Base-by-base conservation (phyloP, 163 green algal species). In the Chlamydomonas reinhardtii region DNA sequence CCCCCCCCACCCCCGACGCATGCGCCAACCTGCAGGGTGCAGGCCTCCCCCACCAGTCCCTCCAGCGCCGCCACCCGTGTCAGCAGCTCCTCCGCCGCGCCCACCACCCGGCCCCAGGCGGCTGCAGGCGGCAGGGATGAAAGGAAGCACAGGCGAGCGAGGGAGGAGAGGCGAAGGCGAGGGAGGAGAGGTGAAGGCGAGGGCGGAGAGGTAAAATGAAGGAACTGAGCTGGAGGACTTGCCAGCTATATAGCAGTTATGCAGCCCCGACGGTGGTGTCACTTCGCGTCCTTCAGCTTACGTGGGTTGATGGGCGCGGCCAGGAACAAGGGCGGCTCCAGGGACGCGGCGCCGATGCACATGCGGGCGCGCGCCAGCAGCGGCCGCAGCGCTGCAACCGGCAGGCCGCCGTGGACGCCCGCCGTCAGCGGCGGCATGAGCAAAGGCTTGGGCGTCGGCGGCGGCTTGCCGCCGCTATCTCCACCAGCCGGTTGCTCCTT, bases 341-440 rank as follows among this genome's bases (percentile, higher is more conserved):
- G 72, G 12, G 39, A 12, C 12, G 72, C 39, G 5, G 72, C 14
- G 8, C 72, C 72, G 25, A 77, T 37, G 43, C 72, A 77, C 72
- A 77, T 77, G 29, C 72, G 72, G 27, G 72, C 72, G 11, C 72
- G 72, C 43, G 39, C 72, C 39, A 77, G 39, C 72, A 77, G 72
- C 72, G 72, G 72, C 72, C 72, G 72, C 72, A 77, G 72, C 29
- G 72, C 72, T 2, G 29, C 39, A 0, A 77, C 29, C 8, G 72
- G 72, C 43, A 29, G 72, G 32, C 72, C 43, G 17, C 5, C 11
- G 24, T n/a, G 2, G 34, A 14, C 19, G 29, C 17, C 68, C 68
- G 31, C 31, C 17, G 68, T 1, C 68, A 32, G 31, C 12, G 24
- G 9, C 68, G 15, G 24, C 32, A 5, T n/a, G 32, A 16, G 31